phyloP scores from a whole-genome alignment of 345 rosid genomes.

The Kernera saxatilis region DNA sequence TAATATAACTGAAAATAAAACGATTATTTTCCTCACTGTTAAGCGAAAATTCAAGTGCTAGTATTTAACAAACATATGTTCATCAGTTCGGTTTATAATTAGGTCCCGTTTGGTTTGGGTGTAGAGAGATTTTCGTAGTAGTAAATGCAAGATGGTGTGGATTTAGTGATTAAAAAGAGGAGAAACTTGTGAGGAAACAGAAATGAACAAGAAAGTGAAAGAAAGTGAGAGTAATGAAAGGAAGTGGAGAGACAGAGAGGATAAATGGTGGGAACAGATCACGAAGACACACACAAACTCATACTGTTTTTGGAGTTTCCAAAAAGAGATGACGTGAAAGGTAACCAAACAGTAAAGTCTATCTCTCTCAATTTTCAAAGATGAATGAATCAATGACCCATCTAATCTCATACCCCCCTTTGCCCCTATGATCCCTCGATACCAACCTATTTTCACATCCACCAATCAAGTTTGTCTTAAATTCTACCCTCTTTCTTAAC shows the following conservation, averaged over 20 bases:
- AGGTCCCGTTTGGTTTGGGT: not conserved
- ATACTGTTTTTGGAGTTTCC: slow-evolving; percentile 32
- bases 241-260: slow-evolving; percentile 33
- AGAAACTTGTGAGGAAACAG: slow-evolving; percentile 14
- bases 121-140: not conserved
- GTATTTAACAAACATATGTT: not conserved
- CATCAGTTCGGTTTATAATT: not conserved
- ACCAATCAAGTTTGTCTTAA: slow-evolving; percentile 18
- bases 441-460: slow-evolving; percentile 18
- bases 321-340: slow-evolving; percentile 36
- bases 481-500: slow-evolving; percentile 14
- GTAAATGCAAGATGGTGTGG: not conserved
- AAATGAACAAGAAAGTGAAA: slow-evolving; percentile 14
- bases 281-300: slow-evolving; percentile 30
- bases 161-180: not conserved
- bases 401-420: slow-evolving; percentile 24
- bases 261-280: slow-evolving; percentile 32
- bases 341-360: slow-evolving; percentile 24
- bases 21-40: not conserved
- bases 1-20: not conserved
- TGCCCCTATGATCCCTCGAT: slow-evolving; percentile 18
- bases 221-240: slow-evolving; percentile 20
- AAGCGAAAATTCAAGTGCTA: not conserved
- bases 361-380: slow-evolving; percentile 25
- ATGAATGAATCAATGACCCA: slow-evolving; percentile 28